These are phyloP conservation scores for Auxenochlorella protothecoides DNA, from an alignment of 139 green algal genomes.

Conservation along the genomic window DNA sequence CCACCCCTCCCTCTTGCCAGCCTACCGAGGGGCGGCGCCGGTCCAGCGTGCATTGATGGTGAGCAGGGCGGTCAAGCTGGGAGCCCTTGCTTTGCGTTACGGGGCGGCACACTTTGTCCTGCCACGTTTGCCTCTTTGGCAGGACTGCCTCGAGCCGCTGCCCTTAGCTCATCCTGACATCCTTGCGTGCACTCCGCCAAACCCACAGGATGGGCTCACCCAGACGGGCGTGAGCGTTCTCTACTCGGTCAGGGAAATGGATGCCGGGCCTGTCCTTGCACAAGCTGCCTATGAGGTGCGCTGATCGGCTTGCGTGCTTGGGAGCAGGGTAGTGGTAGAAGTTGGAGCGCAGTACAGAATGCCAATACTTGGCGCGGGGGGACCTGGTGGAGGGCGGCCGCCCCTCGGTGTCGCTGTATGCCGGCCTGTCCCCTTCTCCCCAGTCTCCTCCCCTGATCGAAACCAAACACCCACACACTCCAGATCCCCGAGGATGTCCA, in stretches of 20 bases:
- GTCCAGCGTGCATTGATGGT: slow-evolving; percentile 75
- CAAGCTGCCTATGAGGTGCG: background rate
- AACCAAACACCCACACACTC: too few relatives aligned
- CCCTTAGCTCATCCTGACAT: too few relatives aligned
- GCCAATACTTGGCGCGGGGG: slow-evolving; percentile 26
- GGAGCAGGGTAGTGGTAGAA: too few relatives aligned
- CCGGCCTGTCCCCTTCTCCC: background rate
- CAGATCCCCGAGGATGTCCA: slow-evolving; percentile 45
- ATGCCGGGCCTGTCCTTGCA: slow-evolving; percentile 81
- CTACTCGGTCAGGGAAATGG: slow-evolving; percentile 89
- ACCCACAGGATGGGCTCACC: slow-evolving; percentile 2
- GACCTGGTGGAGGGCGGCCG: slow-evolving; percentile 11
- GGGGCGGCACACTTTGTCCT: background rate
- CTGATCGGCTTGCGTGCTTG: background rate
- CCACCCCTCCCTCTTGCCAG: slow-evolving; percentile 86
- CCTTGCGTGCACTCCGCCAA: background rate
- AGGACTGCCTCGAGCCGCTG: too few relatives aligned
- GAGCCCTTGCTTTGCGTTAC: background rate
- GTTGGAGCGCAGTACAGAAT: too few relatives aligned
- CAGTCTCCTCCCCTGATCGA: slow-evolving; percentile 1
- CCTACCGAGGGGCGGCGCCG: slow-evolving; percentile 88
- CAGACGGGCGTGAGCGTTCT: slow-evolving; percentile 78
- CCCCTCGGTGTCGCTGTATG: background rate
- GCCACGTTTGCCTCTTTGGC: too few relatives aligned
- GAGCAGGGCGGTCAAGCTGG: background rate